Conservation (phyloP, 495 filamentous ascomycete genomes). For the Beverwykella pulmonaria region DNA sequence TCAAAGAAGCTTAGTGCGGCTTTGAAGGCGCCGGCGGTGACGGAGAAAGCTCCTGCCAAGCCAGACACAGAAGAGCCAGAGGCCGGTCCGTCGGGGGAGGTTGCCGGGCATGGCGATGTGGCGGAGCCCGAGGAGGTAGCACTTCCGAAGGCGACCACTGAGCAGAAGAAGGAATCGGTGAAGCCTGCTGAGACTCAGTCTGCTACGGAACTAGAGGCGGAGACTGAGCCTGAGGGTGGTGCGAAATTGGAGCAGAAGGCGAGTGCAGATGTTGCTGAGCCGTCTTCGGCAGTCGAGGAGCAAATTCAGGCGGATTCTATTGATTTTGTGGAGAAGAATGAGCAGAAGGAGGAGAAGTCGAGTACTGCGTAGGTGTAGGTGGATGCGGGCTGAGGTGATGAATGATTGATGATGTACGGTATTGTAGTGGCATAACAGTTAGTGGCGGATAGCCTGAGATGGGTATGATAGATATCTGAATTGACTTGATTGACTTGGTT, state of each 20-base stretch:
- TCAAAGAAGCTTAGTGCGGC: slow-evolving; percentile 12
- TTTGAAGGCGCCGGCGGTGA: slow-evolving; percentile 14
- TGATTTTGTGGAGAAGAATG: neutral
- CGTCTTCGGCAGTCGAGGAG: neutral
- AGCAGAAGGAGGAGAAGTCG: neutral
- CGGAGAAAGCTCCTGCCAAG: slow-evolving; percentile 4
- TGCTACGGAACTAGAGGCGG: neutral
- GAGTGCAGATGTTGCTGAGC: neutral
- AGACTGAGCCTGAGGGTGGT: neutral
- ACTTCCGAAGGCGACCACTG: neutral
- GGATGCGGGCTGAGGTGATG: no score
- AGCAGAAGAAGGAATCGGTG: slow-evolving; percentile 2
- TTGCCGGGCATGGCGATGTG: neutral
- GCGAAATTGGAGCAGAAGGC: neutral
- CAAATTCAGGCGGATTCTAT: neutral
- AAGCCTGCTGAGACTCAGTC: neutral
- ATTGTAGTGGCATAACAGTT: no score
- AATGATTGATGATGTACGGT: no score
- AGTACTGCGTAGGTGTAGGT: neutral
- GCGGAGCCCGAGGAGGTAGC: slow-evolving; percentile 12
- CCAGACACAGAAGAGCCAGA: neutral
- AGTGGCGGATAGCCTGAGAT: no score
- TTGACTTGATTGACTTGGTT: no score
- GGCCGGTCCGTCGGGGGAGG: neutral
- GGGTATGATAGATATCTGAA: no score